These are phyloP conservation scores for Suhomyces maxii DNA, from an alignment of 1,139 yeast genomes.

Conservation along the genomic window DNA sequence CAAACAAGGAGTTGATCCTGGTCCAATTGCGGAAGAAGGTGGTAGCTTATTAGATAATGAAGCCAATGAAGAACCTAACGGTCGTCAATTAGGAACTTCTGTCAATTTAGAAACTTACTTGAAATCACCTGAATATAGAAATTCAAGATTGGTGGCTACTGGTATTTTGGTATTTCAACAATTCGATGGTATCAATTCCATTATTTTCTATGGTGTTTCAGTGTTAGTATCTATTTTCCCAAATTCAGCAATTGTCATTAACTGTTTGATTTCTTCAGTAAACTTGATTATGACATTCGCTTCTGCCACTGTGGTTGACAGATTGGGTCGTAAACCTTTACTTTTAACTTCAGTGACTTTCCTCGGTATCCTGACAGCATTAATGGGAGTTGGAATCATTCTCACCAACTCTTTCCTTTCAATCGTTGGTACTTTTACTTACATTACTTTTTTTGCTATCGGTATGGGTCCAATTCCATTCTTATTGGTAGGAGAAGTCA, in stretches of 20 bases:
- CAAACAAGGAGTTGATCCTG: slow-evolving; percentile 2
- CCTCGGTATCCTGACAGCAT: slow-evolving; percentile 67
- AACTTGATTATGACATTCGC: slow-evolving; percentile 72
- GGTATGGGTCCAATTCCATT: slow-evolving; percentile 97
- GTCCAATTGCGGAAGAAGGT: slow-evolving; percentile 2
- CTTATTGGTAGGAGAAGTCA: slow-evolving; percentile 81
- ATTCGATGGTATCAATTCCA: slow-evolving; percentile 88
- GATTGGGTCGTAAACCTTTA: slow-evolving; percentile 73
- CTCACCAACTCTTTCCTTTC: slow-evolving; percentile 51
- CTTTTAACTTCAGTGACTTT: slow-evolving; percentile 60
- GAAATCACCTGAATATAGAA: slow-evolving; percentile 49
- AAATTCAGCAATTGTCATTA: slow-evolving; percentile 63
- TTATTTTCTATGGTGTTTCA: slow-evolving; percentile 88
- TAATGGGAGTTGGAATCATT: slow-evolving; percentile 68
- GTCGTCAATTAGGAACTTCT: slow-evolving; percentile 4
- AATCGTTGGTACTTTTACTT: slow-evolving; percentile 65
- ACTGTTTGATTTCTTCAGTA: slow-evolving; percentile 69
- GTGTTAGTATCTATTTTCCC: slow-evolving; percentile 73
- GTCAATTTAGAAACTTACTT: slow-evolving; percentile 43
- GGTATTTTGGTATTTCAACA: slow-evolving; percentile 86
- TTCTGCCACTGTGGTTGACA: slow-evolving; percentile 72
- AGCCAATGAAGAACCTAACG: slow-evolving; percentile 16
- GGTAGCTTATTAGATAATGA: slow-evolving; percentile 15
- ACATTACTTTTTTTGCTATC: slow-evolving; percentile 81
- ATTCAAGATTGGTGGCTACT: slow-evolving; percentile 66